Evolutionary conservation across 2,329 filamentous ascomycete species (phyloP), one percentile per base, ranked within the genome.

Genomic region (Botrytis squamosa): DNA sequence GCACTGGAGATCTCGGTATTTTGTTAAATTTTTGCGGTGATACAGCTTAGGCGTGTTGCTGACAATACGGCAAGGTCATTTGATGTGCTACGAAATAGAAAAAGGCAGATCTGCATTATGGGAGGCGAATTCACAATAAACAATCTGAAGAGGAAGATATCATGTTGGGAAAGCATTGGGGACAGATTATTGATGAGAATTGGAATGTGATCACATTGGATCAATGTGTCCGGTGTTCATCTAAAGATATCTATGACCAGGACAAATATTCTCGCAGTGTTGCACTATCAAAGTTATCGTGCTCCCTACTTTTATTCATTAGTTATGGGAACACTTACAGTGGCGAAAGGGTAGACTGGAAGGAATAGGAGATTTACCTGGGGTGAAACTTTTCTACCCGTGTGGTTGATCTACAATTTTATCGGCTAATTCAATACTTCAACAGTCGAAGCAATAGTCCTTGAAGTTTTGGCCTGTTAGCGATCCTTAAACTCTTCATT

Each of bases 1-100:
- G 65, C 65, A 68, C 25, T 57, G 46, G 5, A 55, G 65, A 68
- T 68, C 65, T 55, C 46, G 46, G 36, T 57, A 68, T 57, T 57
- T 16, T 29, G 25, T 57, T 25, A 29, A 20, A 22, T 40, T 55
- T 36, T 16, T 68, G 65, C 36, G 38, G 65, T 68, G 49, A 7
- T 14, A 40, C 22, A 33, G 44, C 33, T 25, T 55, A 14, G 18
- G 65, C 16, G 33, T 55, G 20, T 29, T 52, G 33, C 36, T 55
- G 65, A 55, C 55, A 36, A 20, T 25, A 40, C 33, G 65, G 33
- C 36, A 67, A 52, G 22, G 33, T 67, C 46, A 52, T 67, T 46
- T 67, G 65, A 55, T 18, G 14, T 67, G 65, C 14, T n/a, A 55
- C 46, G 4, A 67, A n/a, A 52, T 18, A n/a, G 18, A 40, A 38